phyloP scores from a whole-genome alignment of 495 filamentous ascomycete genomes.

The Sordaria brevicollis region DNA sequence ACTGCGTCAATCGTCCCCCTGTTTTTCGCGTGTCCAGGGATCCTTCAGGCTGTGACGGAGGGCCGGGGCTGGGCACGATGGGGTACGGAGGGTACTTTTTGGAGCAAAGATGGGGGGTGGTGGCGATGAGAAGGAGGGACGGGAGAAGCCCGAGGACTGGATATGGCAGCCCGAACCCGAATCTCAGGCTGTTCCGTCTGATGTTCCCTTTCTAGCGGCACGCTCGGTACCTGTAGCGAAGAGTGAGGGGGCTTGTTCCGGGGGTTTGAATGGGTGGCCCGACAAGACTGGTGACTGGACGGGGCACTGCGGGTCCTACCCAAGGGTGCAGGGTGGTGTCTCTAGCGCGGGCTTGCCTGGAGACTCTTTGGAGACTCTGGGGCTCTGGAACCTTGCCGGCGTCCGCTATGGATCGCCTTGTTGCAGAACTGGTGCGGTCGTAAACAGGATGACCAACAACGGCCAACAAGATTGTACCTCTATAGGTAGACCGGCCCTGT shows the following conservation, averaged over 20 bases:
- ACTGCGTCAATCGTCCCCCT: conserved; percentile 32
- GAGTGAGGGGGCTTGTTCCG: background rate
- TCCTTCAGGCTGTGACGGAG: conserved; percentile 39
- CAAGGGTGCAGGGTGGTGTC: conserved; percentile 6
- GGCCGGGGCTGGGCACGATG: conserved; percentile 21
- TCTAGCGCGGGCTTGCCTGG: conserved; percentile 7
- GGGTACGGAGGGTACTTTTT: conserved; percentile 2
- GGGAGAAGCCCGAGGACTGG: conserved; percentile 13
- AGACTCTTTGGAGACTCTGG: conserved; percentile 7
- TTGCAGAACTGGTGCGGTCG: conserved; percentile 13
- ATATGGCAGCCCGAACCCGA: conserved; percentile 16
- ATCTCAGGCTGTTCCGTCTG: conserved; percentile 14
- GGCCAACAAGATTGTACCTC: background rate
- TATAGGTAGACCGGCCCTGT: background rate
- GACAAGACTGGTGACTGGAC: conserved; percentile 2
- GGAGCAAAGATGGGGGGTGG: conserved; percentile 2
- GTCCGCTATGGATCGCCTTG: conserved; percentile 19
- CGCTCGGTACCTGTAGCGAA: background rate
- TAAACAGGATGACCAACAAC: conserved; percentile 2
- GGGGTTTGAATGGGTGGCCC: background rate
- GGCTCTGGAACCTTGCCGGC: conserved; percentile 1
- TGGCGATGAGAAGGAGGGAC: conserved; percentile 12
- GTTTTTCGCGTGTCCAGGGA: conserved; percentile 29
- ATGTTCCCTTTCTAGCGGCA: conserved; percentile 7
- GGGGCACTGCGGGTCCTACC: conserved; percentile 17